Evolutionary conservation across 345 rosid species (phyloP), one percentile per base, ranked within the genome.

Genomic region (Luvunga scandens): DNA sequence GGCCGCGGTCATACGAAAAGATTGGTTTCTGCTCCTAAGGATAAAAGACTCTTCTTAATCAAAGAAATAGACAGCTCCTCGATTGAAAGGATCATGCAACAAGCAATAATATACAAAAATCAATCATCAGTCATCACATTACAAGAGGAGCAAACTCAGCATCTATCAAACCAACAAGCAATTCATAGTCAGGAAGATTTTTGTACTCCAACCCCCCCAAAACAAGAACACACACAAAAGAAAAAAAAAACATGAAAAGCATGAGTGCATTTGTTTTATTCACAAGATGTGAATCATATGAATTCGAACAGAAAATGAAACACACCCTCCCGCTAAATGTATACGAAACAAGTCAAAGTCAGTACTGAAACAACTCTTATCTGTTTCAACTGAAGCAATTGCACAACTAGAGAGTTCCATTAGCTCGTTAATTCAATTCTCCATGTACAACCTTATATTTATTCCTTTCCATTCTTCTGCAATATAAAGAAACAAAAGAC

Each of bases 391-490:
- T 1, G 36, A 55, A 63, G 57, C 81, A 79, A 79, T 24, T 34
- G 48, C 69, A 48, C 36, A 69, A 36, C 62, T 28, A n/a, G 30
- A 55, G n/a, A 30, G 10, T 73, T 77, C 30, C 65, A 55, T 38
- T 69, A 81, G 73, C 86, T 80, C 34, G 38, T 42, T 9, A 34
- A 9, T 64, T 75, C 45, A 9, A 60, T 45, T 69, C 45, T 66
- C 62, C 79, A 60, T 69, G 16, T 27, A 6, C 55, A 68, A 77
- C 82, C 86, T 84, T 77, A 76, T 16, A 27, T 75, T 83, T 83
- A 66, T 80, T 80, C 66, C 71, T 55, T 42, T 76, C 12, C 78
- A 48, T 75, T 74, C 57, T 63, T 61, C 75, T 60, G 55, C 21
- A 50, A 30, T 31, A 50, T 16, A 53, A 5, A 4, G 30, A 30